Percentiles rank a stretch among this genome's conserved stretches.
phyloP scores from a whole-genome alignment of 352 stramenopile genomes.

The Phytophthora parvispora region DNA sequence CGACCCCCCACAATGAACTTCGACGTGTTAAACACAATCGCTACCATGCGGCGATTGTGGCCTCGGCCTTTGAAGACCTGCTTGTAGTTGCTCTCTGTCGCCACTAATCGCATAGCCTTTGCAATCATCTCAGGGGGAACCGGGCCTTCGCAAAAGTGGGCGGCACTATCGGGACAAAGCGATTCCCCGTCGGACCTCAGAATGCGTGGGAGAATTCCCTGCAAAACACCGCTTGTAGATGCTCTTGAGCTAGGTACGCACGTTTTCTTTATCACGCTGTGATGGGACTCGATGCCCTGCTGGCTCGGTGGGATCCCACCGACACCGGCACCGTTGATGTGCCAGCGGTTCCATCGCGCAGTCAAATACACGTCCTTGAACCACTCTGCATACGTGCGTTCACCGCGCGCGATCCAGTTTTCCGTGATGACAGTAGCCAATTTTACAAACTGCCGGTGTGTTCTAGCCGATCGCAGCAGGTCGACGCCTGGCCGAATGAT shows the following conservation, averaged over 20 bases:
- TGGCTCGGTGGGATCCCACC: not conserved
- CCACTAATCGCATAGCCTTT: not conserved
- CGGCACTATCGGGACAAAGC: not conserved
- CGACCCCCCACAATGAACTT: not conserved
- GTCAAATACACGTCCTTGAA: not conserved
- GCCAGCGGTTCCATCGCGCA: not conserved
- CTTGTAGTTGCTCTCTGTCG: not conserved
- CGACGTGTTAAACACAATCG: not conserved
- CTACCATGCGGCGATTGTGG: not conserved
- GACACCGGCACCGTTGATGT: not conserved
- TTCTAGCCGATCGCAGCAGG: not conserved
- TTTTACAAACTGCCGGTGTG: not conserved
- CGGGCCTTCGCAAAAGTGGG: not conserved
- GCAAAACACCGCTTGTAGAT: not conserved
- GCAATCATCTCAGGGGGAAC: not conserved
- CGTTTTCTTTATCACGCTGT: not conserved
- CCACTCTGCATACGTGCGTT: not conserved
- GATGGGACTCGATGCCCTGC: not conserved
- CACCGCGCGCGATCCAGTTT: not conserved
- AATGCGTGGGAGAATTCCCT: not conserved
- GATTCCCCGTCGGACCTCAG: not conserved
- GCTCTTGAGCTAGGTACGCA: not conserved
- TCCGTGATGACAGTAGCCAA: not conserved
- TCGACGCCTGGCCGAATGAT: not conserved
- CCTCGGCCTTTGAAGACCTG: not conserved